Evolutionary conservation across 352 stramenopile species (phyloP), one percentile per base, ranked within the genome.

Genomic region (Globisporangium solare): DNA sequence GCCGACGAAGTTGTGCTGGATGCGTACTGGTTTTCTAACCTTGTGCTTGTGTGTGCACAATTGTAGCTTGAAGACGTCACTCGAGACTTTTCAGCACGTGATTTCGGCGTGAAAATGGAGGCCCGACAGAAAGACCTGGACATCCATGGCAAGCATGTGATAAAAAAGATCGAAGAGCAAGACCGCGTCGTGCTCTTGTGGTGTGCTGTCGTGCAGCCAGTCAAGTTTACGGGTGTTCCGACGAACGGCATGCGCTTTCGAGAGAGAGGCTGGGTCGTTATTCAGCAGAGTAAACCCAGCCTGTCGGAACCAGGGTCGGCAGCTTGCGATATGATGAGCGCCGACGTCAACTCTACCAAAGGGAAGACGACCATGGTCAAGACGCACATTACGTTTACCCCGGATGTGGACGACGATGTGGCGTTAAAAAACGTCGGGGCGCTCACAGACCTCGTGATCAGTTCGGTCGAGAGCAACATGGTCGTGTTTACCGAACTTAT

Each of bases 131-230:
- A 42, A 12, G 22, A 39, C 42, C 14, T 62, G 10, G 39, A 60
- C 54, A 49, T 60, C 22, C 49, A 51, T 49, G 56, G 47, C 56
- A 62, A 43, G 56, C 56, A 62, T 11, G 49, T 56, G 56, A 27
- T 56, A 24, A 41, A 49, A 18, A 47, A 51, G 4, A 8, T 62
- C 47, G 41, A 51, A 22, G 37, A 32, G n/a, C 18, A 21, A 22
- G 20, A 43, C 14, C 42, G 56, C 39, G 27, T 41, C 2, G 21
- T 51, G 17, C 43, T 57, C 37, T 32, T 53, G 42, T 63, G 56
- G 56, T 47, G 48, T 37, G 41, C 50, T 11, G 21, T 24, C 6
- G 47, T 54, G 37, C 22, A 61, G 55, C 47, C 47, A 2, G 55
- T 61, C 35, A 51, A 43, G 40, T 46, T 43, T 13, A 41, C 56